Evolutionary conservation across 805 yeast species (phyloP).

Genomic region (Starmerella scarabaei): DNA sequence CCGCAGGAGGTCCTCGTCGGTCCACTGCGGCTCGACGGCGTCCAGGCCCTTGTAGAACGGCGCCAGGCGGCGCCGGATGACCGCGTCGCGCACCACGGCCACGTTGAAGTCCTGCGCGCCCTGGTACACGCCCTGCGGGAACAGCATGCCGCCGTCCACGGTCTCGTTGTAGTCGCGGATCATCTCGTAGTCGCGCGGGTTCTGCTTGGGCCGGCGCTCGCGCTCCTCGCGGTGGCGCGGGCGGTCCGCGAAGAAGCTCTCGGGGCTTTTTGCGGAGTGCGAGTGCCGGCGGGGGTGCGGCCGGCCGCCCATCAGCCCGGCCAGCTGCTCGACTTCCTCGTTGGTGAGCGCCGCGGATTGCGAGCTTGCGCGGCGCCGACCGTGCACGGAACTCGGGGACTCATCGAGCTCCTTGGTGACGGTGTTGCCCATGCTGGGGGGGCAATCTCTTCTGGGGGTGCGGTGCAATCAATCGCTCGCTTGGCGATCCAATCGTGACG

Average conservation of each 20-base stretch:
- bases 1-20: constrained; percentile 47
- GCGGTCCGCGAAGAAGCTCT: too few relatives aligned
- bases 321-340: background rate
- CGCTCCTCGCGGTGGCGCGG: background rate
- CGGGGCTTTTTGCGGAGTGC: background rate
- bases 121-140: constrained; percentile 81
- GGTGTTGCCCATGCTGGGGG: constrained; percentile 25
- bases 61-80: constrained; percentile 59
- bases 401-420: constrained; percentile 22
- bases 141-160: constrained; percentile 90
- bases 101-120: constrained; percentile 63
- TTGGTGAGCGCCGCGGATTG: background rate
- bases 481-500: too few relatives aligned
- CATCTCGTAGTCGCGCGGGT: constrained; percentile 17
- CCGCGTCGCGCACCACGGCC: constrained; percentile 55
- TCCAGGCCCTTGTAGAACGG: constrained; percentile 87
- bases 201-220: background rate
- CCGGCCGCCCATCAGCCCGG: background rate
- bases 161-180: constrained; percentile 35
- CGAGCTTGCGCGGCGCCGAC: background rate
- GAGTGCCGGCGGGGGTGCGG: background rate
- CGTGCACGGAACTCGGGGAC: background rate
- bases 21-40: constrained; percentile 62
- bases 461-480: too few relatives aligned
- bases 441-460: too few relatives aligned